Base-by-base conservation (phyloP, 768 basidiomycete genomes). In the Lactifluus hygrophoroides region DNA sequence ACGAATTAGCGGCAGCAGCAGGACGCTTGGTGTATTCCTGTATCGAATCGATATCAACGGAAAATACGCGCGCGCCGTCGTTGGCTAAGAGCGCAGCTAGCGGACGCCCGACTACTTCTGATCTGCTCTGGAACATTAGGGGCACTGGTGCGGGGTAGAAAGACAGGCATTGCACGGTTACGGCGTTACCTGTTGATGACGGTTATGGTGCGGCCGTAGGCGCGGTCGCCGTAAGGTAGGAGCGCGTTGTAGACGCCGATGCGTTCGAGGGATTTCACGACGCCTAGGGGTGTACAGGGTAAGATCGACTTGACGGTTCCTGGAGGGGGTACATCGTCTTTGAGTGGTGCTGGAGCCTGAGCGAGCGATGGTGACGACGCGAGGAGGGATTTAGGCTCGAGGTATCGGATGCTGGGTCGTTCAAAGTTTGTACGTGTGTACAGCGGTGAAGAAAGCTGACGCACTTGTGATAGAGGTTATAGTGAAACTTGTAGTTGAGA, bases 11-110 rank as follows among this genome's bases (percentile, higher is more conserved):
- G n/a, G 14, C 73, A 64, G 21, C 72, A 64, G 45, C 77, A 1
- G 93, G 92, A 14, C 94, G 86, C 71, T 95, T 95, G 45, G 90
- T 96, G 73, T 95, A 98, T 76, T 98, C 96, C 80, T 96, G 90
- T 52, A 94, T 89, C 10, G 92, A 90, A 69, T 95, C 93, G 56
- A 98, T 90, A 70, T 99, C 96, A 5, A 90, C 90, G 6, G 91
- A 94, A 67, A 97, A 86, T 5, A 97, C 96, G 9, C 93, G 80
- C 2, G 95, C 96, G 28, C 96, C 96, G 68, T 99, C 96, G 69
- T 99, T 99, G 3, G 94, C 84, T 42, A 98, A 79, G 46, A 99
- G 76, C 4, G 96, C 96, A 0, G 94, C 95, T n/a, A 98, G 77
- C 13, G 95, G 96, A 59, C 96, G 79, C 17, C 96, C 96, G 16